These are phyloP conservation scores for bread wheat (Triticum aestivum) DNA, from an alignment of 176 grass and related monocot genomes.

Conservation along the genomic window IWGSC_CS_RefSeq_v2.1 NC_057812.1:241967850-241968349, in stretches of 20 bases:
- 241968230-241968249: not conserved
- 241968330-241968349: not conserved
- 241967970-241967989: constrained; percentile 8
- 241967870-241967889: constrained; percentile 95
- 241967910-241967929: constrained; percentile 88
- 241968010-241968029: constrained; percentile 45
- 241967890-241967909: constrained; percentile 92
- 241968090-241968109: constrained; percentile 80
- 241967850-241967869: constrained; percentile 77
- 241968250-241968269: not conserved
- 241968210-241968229: constrained; percentile 22
- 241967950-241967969: constrained; percentile 52
- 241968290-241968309: not conserved
- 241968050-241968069: constrained; percentile 85
- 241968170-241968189: not conserved
- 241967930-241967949: constrained; percentile 80
- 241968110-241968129: not conserved
- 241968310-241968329: not conserved
- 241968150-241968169: constrained; percentile 1
- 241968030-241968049: constrained; percentile 94
- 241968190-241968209: not conserved
- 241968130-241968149: constrained; percentile 27
- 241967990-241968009: constrained; percentile 24
- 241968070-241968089: constrained; percentile 91
- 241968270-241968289: not conserved